Base-by-base conservation (phyloP, 2,329 filamentous ascomycete species). In the Stagonosporopsis rhizophila region DNA sequence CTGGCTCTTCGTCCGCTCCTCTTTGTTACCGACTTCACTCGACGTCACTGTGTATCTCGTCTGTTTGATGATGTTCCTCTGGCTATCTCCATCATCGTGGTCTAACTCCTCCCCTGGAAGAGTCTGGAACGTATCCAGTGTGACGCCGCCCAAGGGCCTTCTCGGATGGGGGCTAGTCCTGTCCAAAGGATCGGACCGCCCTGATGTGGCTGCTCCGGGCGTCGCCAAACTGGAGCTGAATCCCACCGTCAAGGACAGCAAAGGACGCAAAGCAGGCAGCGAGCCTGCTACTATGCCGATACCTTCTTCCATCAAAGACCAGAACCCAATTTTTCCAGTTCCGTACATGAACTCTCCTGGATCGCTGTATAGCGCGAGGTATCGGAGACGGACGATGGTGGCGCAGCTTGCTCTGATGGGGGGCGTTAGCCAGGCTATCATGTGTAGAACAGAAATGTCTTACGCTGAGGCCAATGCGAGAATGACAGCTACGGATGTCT, bases 241-340 rank as follows among this genome's bases (percentile, higher is more conserved):
- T 15, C 45, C 44, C 32, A 67, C 58, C 17, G 51, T 53, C 4
- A 67, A 51, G 32, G 60, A 64, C 4, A 80, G 74, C n/a, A 81
- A 63, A 6, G 78, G 78, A 0, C 78, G 77, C n/a, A 81, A 74
- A 3, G 77, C 74, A 2, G 77, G 76, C 22, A 80, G 67, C 19
- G 77, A 79, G 11, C 78, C 80, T 14, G 80, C 78, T 7, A 78
- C 72, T 56, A 82, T 78, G 19, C 80, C 80, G 37, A 78, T 78
- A 14, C 77, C 80, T 56, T 78, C 77, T 60, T 81, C 80, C 41
- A 78, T 70, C 34, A 81, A 65, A 6, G 78, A 79, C 78, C 79
- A 80, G 47, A 80, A 71, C 0, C 75, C 76, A 32, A 80, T 79
- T 41, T 77, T 74, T 32, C 76, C 77, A 8, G 77, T 74, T 50